Evolutionary conservation across 371 early-diverging fungal genomes (phyloP).

Genomic region (Lichtheimia corymbifera): DNA sequence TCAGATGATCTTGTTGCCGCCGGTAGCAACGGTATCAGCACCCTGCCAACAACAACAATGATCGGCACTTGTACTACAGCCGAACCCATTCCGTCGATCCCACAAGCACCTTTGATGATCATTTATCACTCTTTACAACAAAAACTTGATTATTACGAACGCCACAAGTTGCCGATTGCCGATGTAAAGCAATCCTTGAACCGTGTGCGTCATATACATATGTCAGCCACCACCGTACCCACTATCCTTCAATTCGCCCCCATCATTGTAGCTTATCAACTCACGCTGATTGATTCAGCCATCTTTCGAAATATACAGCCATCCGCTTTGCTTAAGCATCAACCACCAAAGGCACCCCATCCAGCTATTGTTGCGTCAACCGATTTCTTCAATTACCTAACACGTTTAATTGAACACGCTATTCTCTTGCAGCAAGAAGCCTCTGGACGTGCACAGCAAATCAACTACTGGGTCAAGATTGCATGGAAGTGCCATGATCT

Average conservation of each 20-base stretch:
- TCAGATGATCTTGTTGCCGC: conserved; percentile 20
- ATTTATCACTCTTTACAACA: conserved; percentile 29
- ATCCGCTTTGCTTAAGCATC: conserved; percentile 58
- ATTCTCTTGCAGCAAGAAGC: conserved; percentile 65
- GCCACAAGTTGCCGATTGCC: conserved; percentile 11
- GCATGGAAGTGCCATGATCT: conserved; percentile 62
- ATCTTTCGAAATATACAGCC: conserved; percentile 70
- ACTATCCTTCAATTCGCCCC: conserved; percentile 69
- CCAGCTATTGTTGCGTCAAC: conserved; percentile 70
- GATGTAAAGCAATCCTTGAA: conserved; percentile 43
- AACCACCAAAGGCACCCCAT: conserved; percentile 62
- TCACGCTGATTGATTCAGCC: conserved; percentile 72
- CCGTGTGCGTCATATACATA: conserved; percentile 45
- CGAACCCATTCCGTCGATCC: conserved; percentile 29
- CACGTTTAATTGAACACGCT: conserved; percentile 72
- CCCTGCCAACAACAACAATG: too few species aligned
- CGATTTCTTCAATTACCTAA: conserved; percentile 83
- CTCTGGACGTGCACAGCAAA: conserved; percentile 61
- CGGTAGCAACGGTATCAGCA: not conserved
- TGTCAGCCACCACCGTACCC: conserved; percentile 52
- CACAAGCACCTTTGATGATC: conserved; percentile 37
- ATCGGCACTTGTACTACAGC: conserved; percentile 1
- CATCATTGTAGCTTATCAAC: conserved; percentile 69
- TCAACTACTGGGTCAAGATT: conserved; percentile 76
- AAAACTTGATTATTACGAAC: conserved; percentile 25